phyloP scores from a whole-genome alignment of 345 rosid genomes.

The Populus nigra region DNA sequence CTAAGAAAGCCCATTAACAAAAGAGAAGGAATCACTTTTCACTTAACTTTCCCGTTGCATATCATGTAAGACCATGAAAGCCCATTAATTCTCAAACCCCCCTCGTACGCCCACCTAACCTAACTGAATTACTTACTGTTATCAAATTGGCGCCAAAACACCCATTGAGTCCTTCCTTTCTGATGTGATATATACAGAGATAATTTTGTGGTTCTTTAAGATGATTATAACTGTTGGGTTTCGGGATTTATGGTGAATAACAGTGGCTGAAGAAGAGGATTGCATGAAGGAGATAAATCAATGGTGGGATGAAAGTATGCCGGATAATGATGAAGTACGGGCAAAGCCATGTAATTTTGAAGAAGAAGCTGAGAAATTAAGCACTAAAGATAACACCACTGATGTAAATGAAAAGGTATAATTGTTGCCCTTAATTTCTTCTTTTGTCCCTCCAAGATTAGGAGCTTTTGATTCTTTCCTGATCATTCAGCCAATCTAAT shows the following conservation, averaged over 20 bases:
- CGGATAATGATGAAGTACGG: not conserved
- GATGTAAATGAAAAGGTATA: conserved; percentile 9
- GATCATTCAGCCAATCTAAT: not conserved
- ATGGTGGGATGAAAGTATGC: conserved; percentile 31
- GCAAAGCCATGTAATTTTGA: conserved; percentile 3
- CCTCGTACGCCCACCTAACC: not conserved
- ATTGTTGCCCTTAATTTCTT: not conserved
- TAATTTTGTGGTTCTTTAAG: not conserved
- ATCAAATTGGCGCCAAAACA: not conserved
- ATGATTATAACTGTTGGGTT: not conserved
- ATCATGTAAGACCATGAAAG: too few relatives aligned
- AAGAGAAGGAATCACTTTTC: too few relatives aligned
- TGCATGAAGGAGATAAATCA: conserved; percentile 39
- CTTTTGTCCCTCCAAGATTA: not conserved
- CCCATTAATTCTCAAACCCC: too few relatives aligned
- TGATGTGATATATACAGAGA: not conserved
- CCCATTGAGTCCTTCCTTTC: not conserved
- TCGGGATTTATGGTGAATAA: not conserved
- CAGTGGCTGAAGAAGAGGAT: conserved; percentile 41
- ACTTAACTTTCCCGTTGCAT: too few relatives aligned
- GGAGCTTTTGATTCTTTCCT: not conserved
- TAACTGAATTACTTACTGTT: not conserved
- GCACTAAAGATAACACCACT: not conserved
- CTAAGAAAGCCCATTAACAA: too few relatives aligned
- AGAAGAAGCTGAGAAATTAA: conserved; percentile 9